Conservation (phyloP, 1,284 basidiomycete genomes). For the Peniophora sp. region DNA sequence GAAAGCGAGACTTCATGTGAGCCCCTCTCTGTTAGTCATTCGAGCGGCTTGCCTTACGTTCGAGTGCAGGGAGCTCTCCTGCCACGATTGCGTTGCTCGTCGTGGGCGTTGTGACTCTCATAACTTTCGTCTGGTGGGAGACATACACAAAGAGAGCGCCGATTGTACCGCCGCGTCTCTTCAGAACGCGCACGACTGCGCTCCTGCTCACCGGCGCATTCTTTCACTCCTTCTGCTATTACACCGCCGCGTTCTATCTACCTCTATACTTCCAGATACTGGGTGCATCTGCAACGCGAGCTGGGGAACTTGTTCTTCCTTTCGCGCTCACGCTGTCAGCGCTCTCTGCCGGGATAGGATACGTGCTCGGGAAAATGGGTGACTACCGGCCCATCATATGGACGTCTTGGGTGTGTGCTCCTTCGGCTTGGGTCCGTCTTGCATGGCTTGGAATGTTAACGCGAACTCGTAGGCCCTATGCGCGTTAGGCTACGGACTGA, state of each 20-base stretch:
- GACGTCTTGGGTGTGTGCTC: constrained; percentile 42
- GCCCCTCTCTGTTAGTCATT: not conserved
- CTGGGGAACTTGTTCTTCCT: constrained; percentile 74
- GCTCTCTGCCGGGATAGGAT: constrained; percentile 51
- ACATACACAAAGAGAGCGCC: constrained; percentile 64
- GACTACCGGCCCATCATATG: constrained; percentile 61
- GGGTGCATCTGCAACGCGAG: constrained; percentile 66
- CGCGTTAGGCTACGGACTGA: constrained; percentile 53
- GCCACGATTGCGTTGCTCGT: constrained; percentile 70
- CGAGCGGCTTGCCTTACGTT: not conserved
- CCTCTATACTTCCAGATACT: constrained; percentile 77
- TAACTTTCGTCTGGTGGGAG: constrained; percentile 39
- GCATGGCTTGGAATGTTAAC: not conserved
- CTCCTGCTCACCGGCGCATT: constrained; percentile 57
- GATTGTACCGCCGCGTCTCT: constrained; percentile 75
- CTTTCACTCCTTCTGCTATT: constrained; percentile 65
- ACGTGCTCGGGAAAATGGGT: constrained; percentile 50
- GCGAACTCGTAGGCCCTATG: not conserved
- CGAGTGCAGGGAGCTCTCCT: constrained; percentile 23
- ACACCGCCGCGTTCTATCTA: constrained; percentile 56
- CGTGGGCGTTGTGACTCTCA: constrained; percentile 55
- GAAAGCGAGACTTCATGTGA: constrained; percentile 63
- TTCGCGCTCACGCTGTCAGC: constrained; percentile 60
- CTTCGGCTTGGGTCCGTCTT: constrained; percentile 33
- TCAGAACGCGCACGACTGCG: constrained; percentile 73